Base-by-base conservation (phyloP, 2,329 filamentous ascomycete genomes). In the Hymenoscyphus salicellus region DNA sequence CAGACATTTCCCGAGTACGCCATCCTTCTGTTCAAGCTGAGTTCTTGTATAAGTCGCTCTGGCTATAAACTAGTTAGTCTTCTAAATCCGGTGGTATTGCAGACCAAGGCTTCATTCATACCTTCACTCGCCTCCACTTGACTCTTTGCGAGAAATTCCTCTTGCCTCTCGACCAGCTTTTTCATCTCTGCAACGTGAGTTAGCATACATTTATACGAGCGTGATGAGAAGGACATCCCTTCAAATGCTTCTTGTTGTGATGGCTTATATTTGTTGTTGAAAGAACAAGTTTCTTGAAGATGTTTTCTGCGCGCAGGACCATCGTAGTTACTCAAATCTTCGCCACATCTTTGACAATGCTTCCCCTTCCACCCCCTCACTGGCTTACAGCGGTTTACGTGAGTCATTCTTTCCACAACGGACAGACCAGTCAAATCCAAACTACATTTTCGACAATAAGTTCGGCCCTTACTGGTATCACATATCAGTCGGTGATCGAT, bases 361-460 rank as follows among this genome's bases (percentile, higher is more conserved):
- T 62, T 62, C 60, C 32, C 46, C 11, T n/a, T n/a, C 43, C 17
- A 43, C 20, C 60, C 60, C 10, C 60, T 30, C 17, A 49, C 49
- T 28, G 30, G 49, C 16, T 33, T 43, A 26, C 60, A 62, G 8
- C 60, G 60, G 14, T 8, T 16, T 33, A 57, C 30, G 33, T 62
- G 60, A 10, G 26, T 17, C 10, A 20, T 23, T 16, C 16, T 14
- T 46, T 33, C 30, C 17, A 33, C 33, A 4, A n/a, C 20, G 8
- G 20, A 43, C 14, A 58, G 2, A 2, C 10, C 2, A 5, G 20
- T 58, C 26, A 65, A 17, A 23, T 65, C 33, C 8, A 65, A 20
- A 17, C 60, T 43, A 36, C 63, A 65, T 17, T 55, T 32, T 16
- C 28, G n/a, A 36, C 63, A 65, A 23, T 36, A 62, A 20, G 5